Evolutionary conservation across 78 protist species (phyloP).

Genomic region (Diacronema lutheri): DNA sequence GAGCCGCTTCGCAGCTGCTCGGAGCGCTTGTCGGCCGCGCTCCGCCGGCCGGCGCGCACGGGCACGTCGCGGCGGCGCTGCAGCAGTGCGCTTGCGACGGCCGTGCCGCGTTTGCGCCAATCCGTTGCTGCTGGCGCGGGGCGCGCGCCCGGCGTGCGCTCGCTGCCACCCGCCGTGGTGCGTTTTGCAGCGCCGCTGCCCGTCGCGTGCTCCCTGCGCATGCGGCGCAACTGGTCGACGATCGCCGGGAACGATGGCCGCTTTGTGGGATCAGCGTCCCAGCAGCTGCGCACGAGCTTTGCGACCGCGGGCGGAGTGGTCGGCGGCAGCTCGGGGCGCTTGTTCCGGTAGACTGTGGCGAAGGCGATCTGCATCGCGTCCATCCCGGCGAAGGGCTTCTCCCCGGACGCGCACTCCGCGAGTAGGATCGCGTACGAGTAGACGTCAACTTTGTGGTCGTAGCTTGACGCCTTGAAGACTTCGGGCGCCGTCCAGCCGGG

Average conservation of each 20-base stretch:
- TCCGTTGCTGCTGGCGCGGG: no score
- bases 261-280: neutral
- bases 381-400: neutral
- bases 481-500: slow-evolving; percentile 16
- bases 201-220: neutral
- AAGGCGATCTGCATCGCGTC: slow-evolving; percentile 12
- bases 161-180: no score
- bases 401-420: slow-evolving; percentile 7
- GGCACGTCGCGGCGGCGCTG: no score
- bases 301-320: neutral
- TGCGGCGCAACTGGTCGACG: neutral
- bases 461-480: neutral
- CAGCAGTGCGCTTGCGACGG: no score
- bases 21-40: no score
- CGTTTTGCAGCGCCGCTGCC: no score
- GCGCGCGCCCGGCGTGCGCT: no score
- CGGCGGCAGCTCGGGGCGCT: neutral
- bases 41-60: no score
- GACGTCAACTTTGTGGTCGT: slow-evolving; percentile 10
- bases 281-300: neutral
- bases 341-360: slow-evolving; percentile 7
- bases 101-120: no score
- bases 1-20: no score
- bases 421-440: neutral
- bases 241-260: neutral